Evolutionary conservation across 176 grass and related monocot species (phyloP).

Genomic region (Secale cereale): DNA sequence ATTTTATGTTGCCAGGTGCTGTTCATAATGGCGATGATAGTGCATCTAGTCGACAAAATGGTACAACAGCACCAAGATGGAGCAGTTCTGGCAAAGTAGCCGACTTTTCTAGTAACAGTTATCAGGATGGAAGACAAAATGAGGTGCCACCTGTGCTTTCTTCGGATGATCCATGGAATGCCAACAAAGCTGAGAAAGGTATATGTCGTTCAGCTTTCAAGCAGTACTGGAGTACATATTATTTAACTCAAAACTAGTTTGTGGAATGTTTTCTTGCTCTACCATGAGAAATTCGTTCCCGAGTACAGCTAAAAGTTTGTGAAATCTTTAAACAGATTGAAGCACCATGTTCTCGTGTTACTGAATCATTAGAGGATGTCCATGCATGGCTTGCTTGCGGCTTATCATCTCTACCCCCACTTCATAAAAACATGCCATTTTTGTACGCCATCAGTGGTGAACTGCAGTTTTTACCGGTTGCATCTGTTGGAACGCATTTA

Average conservation of each 20-base stretch:
- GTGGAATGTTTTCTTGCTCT: background rate
- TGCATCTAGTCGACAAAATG: conserved; percentile 26
- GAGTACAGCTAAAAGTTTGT: background rate
- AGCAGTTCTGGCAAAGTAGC: conserved; percentile 39
- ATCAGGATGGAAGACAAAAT: conserved; percentile 43
- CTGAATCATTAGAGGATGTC: background rate
- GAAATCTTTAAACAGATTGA: background rate
- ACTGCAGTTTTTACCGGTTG: background rate
- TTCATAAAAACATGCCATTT: background rate
- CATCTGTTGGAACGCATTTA: background rate
- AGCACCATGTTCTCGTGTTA: background rate
- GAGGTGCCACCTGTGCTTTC: conserved; percentile 3
- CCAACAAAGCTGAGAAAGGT: conserved; percentile 35
- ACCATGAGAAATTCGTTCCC: background rate
- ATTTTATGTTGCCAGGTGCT: conserved; percentile 8
- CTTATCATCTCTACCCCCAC: background rate
- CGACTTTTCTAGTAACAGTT: conserved; percentile 14
- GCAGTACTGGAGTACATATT: background rate
- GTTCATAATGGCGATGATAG: conserved; percentile 31
- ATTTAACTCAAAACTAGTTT: background rate
- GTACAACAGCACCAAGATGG: conserved; percentile 28
- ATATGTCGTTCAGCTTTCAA: conserved; percentile 1
- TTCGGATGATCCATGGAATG: conserved; percentile 22
- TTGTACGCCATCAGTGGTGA: background rate
- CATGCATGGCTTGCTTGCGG: conserved; percentile 3